These are phyloP conservation scores for Tetrahymena thermophila DNA, from an alignment of 73 alveolate species.

Conservation along the genomic window DNA sequence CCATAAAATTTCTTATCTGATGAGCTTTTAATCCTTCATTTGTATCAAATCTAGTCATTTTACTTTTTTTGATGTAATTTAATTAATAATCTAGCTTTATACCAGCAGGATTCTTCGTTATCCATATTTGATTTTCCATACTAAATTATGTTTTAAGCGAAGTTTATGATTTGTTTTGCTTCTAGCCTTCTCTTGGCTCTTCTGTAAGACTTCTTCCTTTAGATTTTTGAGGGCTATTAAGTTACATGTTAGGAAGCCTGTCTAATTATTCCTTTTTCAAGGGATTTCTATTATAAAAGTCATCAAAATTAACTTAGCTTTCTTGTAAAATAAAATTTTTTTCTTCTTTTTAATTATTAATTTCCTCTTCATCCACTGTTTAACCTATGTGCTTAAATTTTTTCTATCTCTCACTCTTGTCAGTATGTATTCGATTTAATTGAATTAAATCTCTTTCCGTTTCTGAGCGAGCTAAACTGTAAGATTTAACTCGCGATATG, in stretches of 20 bases:
- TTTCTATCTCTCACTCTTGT: background rate
- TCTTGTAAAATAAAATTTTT: background rate
- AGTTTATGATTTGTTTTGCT: background rate
- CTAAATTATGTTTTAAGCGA: background rate
- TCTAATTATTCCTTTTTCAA: background rate
- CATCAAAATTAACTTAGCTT: background rate
- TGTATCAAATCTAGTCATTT: background rate
- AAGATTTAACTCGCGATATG: background rate
- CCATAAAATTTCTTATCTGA: background rate
- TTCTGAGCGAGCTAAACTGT: background rate
- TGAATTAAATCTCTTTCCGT: background rate
- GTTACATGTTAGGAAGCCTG: background rate
- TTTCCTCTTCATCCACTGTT: background rate
- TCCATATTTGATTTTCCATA: background rate
- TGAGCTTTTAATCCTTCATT: background rate
- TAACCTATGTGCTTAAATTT: background rate
- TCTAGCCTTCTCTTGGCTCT: background rate
- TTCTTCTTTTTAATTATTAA: background rate
- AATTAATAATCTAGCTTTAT: background rate
- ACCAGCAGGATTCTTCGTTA: background rate
- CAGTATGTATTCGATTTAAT: background rate
- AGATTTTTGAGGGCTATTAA: background rate
- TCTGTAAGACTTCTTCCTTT: background rate
- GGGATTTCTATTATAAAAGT: background rate
- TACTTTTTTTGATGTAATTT: background rate